Conservation (phyloP, 108 stramenopile species). For the Nannochloropsis gaditana region DNA sequence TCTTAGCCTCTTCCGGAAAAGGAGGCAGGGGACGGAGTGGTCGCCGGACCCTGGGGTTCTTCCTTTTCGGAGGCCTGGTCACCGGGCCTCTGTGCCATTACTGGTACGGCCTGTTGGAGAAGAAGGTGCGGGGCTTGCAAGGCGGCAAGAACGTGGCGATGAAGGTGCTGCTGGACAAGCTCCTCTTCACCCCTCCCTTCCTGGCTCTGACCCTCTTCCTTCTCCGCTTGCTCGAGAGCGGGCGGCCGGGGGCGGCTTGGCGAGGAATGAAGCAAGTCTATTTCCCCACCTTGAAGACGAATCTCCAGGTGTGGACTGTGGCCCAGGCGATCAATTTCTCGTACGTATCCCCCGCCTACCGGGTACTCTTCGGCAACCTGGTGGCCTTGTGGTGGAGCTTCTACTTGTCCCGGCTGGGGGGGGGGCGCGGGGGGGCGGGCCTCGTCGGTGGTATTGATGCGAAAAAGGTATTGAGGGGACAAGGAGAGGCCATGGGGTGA, state of each 20-base stretch:
- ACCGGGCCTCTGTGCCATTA: conserved; percentile 20
- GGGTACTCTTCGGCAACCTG: conserved; percentile 25
- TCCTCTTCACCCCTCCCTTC: conserved; percentile 18
- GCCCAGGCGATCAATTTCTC: conserved; percentile 25
- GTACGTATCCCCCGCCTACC: conserved; percentile 3
- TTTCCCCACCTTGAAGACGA: background rate
- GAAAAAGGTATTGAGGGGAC: background rate
- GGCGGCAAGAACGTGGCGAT: background rate
- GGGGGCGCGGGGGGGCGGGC: background rate
- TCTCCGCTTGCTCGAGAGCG: background rate
- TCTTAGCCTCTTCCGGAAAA: background rate
- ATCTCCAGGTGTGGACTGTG: conserved; percentile 25
- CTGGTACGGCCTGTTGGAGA: conserved; percentile 24
- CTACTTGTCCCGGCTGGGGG: background rate
- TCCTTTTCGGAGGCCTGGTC: conserved; percentile 21
- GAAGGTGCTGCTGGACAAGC: conserved; percentile 24
- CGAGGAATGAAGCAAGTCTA: background rate
- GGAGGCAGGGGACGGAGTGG: background rate
- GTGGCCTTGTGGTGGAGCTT: conserved; percentile 33
- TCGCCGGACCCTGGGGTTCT: background rate
- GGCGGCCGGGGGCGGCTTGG: background rate
- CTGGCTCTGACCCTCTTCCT: conserved; percentile 13
- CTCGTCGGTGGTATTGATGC: background rate
- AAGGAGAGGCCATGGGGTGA: background rate
- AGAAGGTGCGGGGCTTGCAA: background rate